These are phyloP conservation scores for Kwoniella shivajii DNA, from an alignment of 1,284 basidiomycete genomes.

Conservation along the genomic window DNA sequence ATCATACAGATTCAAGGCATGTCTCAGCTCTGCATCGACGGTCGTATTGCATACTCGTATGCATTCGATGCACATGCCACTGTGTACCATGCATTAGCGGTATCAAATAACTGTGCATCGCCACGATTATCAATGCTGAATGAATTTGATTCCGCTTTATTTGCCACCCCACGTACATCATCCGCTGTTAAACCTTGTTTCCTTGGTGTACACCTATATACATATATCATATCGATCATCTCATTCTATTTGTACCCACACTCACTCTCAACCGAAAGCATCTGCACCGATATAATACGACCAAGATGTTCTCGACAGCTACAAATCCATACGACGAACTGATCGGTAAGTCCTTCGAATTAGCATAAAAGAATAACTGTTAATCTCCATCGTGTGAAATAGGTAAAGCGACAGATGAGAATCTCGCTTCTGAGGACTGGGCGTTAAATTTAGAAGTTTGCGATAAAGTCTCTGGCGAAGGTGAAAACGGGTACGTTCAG, in stretches of 20 bases:
- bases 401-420: constrained; percentile 95
- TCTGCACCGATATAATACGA: background rate
- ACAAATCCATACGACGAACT: constrained; percentile 89
- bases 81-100: too few relatives aligned
- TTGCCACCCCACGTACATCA: too few relatives aligned
- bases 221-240: too few relatives aligned
- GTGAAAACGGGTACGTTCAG: constrained; percentile 69
- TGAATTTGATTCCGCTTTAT: background rate
- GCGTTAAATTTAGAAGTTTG: constrained; percentile 92
- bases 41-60: too few relatives aligned
- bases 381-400: constrained; percentile 26
- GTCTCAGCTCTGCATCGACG: too few relatives aligned
- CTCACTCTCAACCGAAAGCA: too few relatives aligned
- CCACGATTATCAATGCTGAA: background rate
- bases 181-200: too few relatives aligned
- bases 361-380: background rate
- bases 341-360: constrained; percentile 66
- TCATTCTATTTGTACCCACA: too few relatives aligned
- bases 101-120: background rate
- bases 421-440: constrained; percentile 93
- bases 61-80: too few relatives aligned
- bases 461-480: constrained; percentile 91
- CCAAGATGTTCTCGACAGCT: constrained; percentile 55
- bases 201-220: too few relatives aligned
- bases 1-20: too few relatives aligned